These are phyloP conservation scores for Volutella citrinella DNA, from an alignment of 2,329 filamentous ascomycete species.

Conservation along the genomic window DNA sequence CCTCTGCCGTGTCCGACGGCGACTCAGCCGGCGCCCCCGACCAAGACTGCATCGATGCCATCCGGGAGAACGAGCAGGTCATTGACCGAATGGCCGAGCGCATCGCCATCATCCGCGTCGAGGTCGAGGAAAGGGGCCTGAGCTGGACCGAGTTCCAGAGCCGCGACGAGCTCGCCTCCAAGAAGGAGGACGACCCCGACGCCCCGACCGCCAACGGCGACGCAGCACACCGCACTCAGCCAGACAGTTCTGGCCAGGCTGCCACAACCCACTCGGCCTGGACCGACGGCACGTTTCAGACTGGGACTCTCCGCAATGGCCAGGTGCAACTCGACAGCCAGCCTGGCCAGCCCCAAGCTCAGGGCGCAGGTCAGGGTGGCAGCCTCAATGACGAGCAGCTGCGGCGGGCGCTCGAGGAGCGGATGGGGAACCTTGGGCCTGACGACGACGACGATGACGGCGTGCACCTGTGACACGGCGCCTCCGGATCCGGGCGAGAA, in stretches of 20 bases:
- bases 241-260: no score
- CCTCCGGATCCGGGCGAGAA: no score
- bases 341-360: slow-evolving; percentile 13
- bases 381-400: slow-evolving; percentile 59
- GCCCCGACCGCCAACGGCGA: slow-evolving; percentile 5
- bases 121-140: slow-evolving; percentile 59
- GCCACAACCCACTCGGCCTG: slow-evolving; percentile 52
- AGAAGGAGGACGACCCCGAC: slow-evolving; percentile 18
- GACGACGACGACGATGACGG: slow-evolving; percentile 51
- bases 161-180: slow-evolving; percentile 40
- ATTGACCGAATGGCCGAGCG: slow-evolving; percentile 66
- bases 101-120: slow-evolving; percentile 59
- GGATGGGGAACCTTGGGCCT: slow-evolving; percentile 43
- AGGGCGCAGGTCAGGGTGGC: slow-evolving; percentile 32
- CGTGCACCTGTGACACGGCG: slow-evolving; percentile 62
- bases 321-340: slow-evolving; percentile 43
- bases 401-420: slow-evolving; percentile 51
- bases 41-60: slow-evolving; percentile 70
- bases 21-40: slow-evolving; percentile 43
- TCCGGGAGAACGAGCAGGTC: slow-evolving; percentile 67
- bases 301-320: slow-evolving; percentile 52
- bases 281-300: slow-evolving; percentile 63
- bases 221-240: neutral
- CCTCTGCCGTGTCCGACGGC: slow-evolving; percentile 26
- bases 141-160: slow-evolving; percentile 57